Evolutionary conservation across 192 early-diverging fungal genomes (phyloP).

Genomic region (Chytriomyces confervae): DNA sequence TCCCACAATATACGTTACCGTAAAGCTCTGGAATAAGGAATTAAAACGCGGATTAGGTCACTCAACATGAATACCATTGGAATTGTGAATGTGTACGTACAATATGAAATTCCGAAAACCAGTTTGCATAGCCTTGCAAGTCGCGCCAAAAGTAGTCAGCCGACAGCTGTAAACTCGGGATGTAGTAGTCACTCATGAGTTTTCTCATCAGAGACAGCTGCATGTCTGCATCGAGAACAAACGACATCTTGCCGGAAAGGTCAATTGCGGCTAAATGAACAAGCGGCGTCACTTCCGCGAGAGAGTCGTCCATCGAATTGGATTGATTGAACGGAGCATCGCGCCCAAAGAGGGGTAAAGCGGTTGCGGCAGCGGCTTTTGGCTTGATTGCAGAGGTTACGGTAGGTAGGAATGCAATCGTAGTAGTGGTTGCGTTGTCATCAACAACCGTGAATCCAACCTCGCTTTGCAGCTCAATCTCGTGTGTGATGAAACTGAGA

Average conservation of each 20-base stretch:
- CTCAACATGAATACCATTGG: not conserved
- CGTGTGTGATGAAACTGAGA: not conserved
- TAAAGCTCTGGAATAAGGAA: slow-evolving; percentile 11
- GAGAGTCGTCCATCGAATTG: no score
- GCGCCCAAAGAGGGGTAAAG: no score
- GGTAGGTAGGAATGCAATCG: not conserved
- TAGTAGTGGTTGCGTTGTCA: slow-evolving; percentile 14
- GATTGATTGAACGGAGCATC: no score
- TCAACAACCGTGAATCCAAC: not conserved
- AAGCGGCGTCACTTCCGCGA: no score
- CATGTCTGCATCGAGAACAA: not conserved
- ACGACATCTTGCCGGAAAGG: no score
- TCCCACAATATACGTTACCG: slow-evolving; percentile 33
- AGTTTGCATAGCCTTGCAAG: slow-evolving; percentile 10
- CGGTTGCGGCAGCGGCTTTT: not conserved
- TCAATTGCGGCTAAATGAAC: no score
- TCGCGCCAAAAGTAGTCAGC: slow-evolving; percentile 7
- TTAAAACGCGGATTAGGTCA: not conserved
- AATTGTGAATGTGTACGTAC: slow-evolving; percentile 17
- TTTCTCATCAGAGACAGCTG: slow-evolving; percentile 13
- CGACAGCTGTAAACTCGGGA: slow-evolving; percentile 9
- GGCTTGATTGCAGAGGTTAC: slow-evolving; percentile 18
- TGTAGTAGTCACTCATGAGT: slow-evolving; percentile 33
- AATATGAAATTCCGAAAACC: slow-evolving; percentile 45
- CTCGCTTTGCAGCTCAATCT: not conserved